phyloP scores from a whole-genome alignment of 1,139 yeast species.

The Saccharomyces hybrid region DNA sequence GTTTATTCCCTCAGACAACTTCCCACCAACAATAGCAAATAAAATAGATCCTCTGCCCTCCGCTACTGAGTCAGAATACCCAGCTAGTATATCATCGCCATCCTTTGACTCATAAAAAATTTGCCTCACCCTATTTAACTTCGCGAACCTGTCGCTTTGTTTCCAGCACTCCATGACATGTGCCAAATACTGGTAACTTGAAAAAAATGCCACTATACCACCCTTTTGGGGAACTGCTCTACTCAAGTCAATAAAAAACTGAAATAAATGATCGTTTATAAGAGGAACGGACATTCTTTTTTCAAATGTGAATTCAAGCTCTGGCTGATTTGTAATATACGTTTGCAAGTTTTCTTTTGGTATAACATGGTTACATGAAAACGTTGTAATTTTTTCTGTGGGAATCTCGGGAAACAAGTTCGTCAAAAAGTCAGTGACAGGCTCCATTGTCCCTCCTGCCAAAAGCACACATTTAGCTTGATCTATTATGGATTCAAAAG shows the following conservation, averaged over 20 bases:
- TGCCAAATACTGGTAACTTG: constrained; percentile 70
- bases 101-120: constrained; percentile 53
- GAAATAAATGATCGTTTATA: constrained; percentile 46
- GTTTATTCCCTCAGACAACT: constrained; percentile 89
- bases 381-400: constrained; percentile 40
- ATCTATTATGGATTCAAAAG: constrained; percentile 58
- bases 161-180: constrained; percentile 50
- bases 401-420: constrained; percentile 58
- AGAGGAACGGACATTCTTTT: constrained; percentile 44
- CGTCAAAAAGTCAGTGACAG: constrained; percentile 58
- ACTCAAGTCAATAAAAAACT: constrained; percentile 39
- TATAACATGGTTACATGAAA: constrained; percentile 80
- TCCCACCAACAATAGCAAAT: constrained; percentile 88
- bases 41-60: constrained; percentile 51
- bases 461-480: constrained; percentile 64
- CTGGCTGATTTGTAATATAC: constrained; percentile 40
- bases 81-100: constrained; percentile 41
- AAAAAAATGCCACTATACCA: constrained; percentile 78
- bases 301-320: constrained; percentile 63
- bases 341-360: constrained; percentile 64
- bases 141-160: constrained; percentile 29
- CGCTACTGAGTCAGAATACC: constrained; percentile 40
- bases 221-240: constrained; percentile 43
- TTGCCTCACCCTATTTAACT: constrained; percentile 37
- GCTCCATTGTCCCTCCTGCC: constrained; percentile 98